Evolutionary conservation across 2,329 filamentous ascomycete genomes (phyloP), one percentile per base, ranked within the genome.

Genomic region (Paecilomyces fulvus): DNA sequence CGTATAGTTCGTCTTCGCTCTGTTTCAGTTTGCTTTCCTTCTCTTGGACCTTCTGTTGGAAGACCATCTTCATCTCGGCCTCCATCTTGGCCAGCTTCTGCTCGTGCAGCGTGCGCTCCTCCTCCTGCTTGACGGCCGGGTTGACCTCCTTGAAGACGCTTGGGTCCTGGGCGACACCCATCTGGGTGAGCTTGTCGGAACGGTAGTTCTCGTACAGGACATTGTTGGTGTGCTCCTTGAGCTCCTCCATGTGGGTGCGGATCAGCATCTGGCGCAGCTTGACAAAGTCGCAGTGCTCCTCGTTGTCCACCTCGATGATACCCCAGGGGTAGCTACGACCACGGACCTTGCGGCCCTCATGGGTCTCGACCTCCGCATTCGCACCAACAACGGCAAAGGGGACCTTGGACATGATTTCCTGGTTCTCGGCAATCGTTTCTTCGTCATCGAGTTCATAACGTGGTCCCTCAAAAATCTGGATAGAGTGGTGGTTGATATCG

Each of bases 71-170:
- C 94, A 99, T 99, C 78, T 99, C 94, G 70, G 91, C 86, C 78
- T 99, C 94, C 94, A 99, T 99, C 90, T 99, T 99, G 76, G 92
- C 90, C 67, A 99, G 90, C 83, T 99, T 99, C 83, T 96, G 92
- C 80, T 99, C 94, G 83, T 99, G 94, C 66, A 99, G 83, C 62
- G 89, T 87, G 69, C 94, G 90, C 82, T 99, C 94, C 80, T 99
- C 94, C 76, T 99, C 94, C 79, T 99, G 94, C 87, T 99, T 99
- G 78, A 97, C 94, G 51, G 94, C 92, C 61, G 94, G 94, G 84
- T 99, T 99, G 83, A 99, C 91, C 86, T 99, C 94, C 85, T 99
- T 99, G 89, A 99, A 99, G 67, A 99, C 94, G 74, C 89, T 96
- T 66, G 92, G 92, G 79, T 99, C 94, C 76, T 99, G 94, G 63